Conservation (phyloP, 2,329 filamentous ascomycete genomes). For the Lachnellula suecica region DNA sequence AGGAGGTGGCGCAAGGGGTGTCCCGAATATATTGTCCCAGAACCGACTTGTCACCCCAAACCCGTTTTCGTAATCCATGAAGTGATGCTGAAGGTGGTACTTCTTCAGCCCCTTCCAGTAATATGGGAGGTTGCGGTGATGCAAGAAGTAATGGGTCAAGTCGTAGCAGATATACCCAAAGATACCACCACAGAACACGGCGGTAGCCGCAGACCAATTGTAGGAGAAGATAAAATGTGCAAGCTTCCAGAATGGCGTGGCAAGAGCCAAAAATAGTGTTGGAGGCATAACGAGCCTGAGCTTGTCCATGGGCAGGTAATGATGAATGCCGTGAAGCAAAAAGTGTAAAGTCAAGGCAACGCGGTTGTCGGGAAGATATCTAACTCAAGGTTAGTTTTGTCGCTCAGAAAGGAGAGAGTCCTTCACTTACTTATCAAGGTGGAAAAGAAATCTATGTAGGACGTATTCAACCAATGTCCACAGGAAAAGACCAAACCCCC, state of each 20-base stretch:
- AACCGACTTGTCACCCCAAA: constrained; percentile 96
- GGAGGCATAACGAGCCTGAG: constrained; percentile 98
- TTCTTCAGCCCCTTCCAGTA: constrained; percentile 96
- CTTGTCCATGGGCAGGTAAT: constrained; percentile 99
- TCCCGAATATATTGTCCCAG: constrained; percentile 93
- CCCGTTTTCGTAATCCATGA: constrained; percentile 95
- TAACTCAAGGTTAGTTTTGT: constrained; percentile 40
- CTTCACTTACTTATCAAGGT: constrained; percentile 77
- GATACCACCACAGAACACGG: constrained; percentile 84
- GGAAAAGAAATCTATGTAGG: constrained; percentile 88
- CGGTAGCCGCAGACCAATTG: constrained; percentile 78
- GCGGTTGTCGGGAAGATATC: constrained; percentile 86
- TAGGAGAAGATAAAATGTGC: constrained; percentile 80
- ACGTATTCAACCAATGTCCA: constrained; percentile 92
- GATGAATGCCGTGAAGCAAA: constrained; percentile 92
- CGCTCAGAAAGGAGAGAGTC: not conserved
- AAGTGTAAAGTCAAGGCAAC: constrained; percentile 87
- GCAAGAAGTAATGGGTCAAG: constrained; percentile 96
- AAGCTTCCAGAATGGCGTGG: constrained; percentile 88
- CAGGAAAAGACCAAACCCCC: constrained; percentile 67
- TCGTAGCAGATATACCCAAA: constrained; percentile 98
- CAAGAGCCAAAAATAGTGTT: constrained; percentile 78
- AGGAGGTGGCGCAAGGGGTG: constrained; percentile 58
- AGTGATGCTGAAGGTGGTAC: constrained; percentile 95
- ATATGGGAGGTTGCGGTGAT: constrained; percentile 86